Evolutionary conservation across 257 asterid species (phyloP).

Genomic region (Nicotiana obtusifolia): DNA sequence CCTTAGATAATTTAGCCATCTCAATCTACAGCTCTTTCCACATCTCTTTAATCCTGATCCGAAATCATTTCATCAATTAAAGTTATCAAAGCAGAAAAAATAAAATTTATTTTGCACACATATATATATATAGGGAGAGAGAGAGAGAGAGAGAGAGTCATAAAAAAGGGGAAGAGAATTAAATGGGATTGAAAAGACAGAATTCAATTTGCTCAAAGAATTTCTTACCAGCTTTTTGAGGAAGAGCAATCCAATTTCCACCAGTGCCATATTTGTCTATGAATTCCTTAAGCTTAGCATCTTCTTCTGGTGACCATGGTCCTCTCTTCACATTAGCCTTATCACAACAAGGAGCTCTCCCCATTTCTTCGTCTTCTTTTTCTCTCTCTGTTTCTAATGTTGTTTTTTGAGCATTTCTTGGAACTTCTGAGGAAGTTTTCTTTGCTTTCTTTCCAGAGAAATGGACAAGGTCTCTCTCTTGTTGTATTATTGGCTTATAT

Average conservation of each 20-base stretch:
- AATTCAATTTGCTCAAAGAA: not conserved
- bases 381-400: not conserved
- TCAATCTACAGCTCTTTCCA: conserved; percentile 27
- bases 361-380: conserved; percentile 13
- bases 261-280: conserved; percentile 21
- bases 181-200: no score
- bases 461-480: not conserved
- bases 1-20: conserved; percentile 28
- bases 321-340: conserved; percentile 24
- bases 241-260: conserved; percentile 25
- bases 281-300: conserved; percentile 23
- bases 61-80: not conserved
- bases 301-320: conserved; percentile 31
- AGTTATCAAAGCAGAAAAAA: not conserved
- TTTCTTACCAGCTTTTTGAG: conserved; percentile 20
- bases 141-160: not conserved
- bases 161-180: not conserved
- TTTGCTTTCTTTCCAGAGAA: not conserved
- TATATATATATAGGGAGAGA: no score
- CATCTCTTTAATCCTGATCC: conserved; percentile 22
- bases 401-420: not conserved
- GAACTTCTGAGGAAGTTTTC: not conserved
- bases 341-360: conserved; percentile 30
- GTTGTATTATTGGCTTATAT: conserved; percentile 3
- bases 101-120: no score